Conservation (phyloP, 106 monocot genomes). For the Ottelia alismoides region DNA sequence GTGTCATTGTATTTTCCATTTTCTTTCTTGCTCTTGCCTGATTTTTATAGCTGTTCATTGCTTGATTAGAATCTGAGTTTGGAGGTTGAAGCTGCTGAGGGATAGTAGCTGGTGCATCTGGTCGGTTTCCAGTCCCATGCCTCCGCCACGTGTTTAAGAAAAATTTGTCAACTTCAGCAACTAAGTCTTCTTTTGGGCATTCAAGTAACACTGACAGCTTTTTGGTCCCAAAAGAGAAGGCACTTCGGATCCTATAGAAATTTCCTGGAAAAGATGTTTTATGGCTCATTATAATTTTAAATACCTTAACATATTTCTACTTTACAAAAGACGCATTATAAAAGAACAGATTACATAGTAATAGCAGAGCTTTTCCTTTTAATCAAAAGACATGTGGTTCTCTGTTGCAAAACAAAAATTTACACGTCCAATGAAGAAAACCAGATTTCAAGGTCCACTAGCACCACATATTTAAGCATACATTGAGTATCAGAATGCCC, state of each 20-base stretch:
- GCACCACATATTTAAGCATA: no score
- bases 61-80: conserved; percentile 15
- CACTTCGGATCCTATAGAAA: conserved; percentile 54
- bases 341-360: no score
- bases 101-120: conserved; percentile 32
- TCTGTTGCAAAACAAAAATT: no score
- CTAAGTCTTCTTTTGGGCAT: conserved; percentile 42
- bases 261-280: conserved; percentile 37
- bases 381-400: no score
- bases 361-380: no score
- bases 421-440: no score
- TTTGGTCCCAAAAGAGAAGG: conserved; percentile 72
- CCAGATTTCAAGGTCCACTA: no score
- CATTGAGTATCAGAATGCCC: no score
- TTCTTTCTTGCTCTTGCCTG: conserved; percentile 6
- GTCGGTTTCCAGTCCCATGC: conserved; percentile 45
- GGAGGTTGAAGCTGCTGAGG: conserved; percentile 6
- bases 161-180: conserved; percentile 48
- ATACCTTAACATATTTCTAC: no score
- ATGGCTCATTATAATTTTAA: no score
- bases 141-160: conserved; percentile 68
- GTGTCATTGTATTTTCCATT: no score
- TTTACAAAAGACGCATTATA: no score
- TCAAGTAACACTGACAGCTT: conserved; percentile 41
- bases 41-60: conserved; percentile 5